Percentiles rank a stretch among this genome's conserved stretches.
Conservation (phyloP, 768 basidiomycete genomes). For the Amylocystis lapponica region DNA sequence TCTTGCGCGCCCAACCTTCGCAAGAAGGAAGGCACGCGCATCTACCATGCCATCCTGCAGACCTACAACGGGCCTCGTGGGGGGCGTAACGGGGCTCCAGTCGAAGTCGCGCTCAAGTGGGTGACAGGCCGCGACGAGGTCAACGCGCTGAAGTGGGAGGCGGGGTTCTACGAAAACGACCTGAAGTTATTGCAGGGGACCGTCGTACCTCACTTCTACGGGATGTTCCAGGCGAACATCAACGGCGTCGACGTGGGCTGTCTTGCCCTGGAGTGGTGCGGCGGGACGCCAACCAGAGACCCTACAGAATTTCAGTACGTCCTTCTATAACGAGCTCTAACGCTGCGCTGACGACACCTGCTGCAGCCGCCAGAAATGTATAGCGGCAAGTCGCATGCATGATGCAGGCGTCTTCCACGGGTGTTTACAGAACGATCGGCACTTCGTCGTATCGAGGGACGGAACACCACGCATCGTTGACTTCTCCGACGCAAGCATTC, state of each 20-base stretch:
- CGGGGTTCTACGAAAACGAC: slow-evolving; percentile 28
- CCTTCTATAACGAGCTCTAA: too few species aligned
- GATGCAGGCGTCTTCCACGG: slow-evolving; percentile 32
- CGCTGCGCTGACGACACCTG: background rate
- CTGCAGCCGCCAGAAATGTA: slow-evolving; percentile 27
- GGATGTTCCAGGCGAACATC: slow-evolving; percentile 28
- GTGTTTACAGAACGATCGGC: slow-evolving; percentile 20
- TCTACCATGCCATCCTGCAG: slow-evolving; percentile 8
- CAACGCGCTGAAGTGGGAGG: slow-evolving; percentile 26
- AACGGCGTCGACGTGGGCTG: slow-evolving; percentile 24
- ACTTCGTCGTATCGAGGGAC: slow-evolving; percentile 15
- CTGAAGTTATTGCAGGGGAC: slow-evolving; percentile 31
- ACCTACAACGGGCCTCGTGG: background rate
- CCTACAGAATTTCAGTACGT: slow-evolving; percentile 11
- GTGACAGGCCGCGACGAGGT: slow-evolving; percentile 11
- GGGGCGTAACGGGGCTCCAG: background rate
- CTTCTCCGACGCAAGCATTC: slow-evolving; percentile 28
- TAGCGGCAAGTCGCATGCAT: slow-evolving; percentile 32
- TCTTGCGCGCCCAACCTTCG: too few species aligned
- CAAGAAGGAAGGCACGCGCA: slow-evolving; percentile 8
- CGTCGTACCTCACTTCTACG: slow-evolving; percentile 34
- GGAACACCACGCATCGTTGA: slow-evolving; percentile 31
- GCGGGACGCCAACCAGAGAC: slow-evolving; percentile 9
- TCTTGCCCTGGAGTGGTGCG: slow-evolving; percentile 37
- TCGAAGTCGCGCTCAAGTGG: slow-evolving; percentile 15